Evolutionary conservation across 192 early-diverging fungal species (phyloP).

Genomic region (Coemansia sp.): DNA sequence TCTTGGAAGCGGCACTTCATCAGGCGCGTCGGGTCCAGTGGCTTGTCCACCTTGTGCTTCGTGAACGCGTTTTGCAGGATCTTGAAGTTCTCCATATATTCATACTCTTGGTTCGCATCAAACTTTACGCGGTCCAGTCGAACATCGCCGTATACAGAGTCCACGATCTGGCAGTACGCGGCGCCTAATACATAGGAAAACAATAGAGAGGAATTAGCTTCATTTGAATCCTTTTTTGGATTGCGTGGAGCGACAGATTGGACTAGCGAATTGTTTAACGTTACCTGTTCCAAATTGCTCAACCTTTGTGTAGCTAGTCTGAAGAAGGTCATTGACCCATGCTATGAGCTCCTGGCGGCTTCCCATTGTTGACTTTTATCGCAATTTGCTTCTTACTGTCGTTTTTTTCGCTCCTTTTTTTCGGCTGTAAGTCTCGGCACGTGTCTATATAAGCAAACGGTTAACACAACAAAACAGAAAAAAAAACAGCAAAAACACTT

Average conservation of each 20-base stretch:
- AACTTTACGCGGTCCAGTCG: slow-evolving; percentile 92
- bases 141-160: slow-evolving; percentile 77
- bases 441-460: background rate
- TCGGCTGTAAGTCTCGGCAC: background rate
- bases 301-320: slow-evolving; percentile 87
- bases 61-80: slow-evolving; percentile 85
- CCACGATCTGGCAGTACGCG: slow-evolving; percentile 75
- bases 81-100: slow-evolving; percentile 95
- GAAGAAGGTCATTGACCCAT: slow-evolving; percentile 94
- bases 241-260: no score
- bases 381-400: background rate
- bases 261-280: background rate
- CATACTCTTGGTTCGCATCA: slow-evolving; percentile 91
- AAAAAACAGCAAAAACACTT: background rate
- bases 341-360: slow-evolving; percentile 87
- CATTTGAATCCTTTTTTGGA: background rate
- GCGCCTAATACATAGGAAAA: slow-evolving; percentile 49
- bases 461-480: slow-evolving; percentile 1
- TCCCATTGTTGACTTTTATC: slow-evolving; percentile 59
- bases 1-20: slow-evolving; percentile 98
- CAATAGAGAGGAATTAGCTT: background rate
- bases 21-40: slow-evolving; percentile 84
- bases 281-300: slow-evolving; percentile 93
- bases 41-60: slow-evolving; percentile 90
- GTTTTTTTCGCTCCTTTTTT: background rate